Percentiles rank a stretch among this genome's conserved stretches.
Conservation (phyloP, 768 basidiomycete species). For the Leccinum olivaceopallidum region DNA sequence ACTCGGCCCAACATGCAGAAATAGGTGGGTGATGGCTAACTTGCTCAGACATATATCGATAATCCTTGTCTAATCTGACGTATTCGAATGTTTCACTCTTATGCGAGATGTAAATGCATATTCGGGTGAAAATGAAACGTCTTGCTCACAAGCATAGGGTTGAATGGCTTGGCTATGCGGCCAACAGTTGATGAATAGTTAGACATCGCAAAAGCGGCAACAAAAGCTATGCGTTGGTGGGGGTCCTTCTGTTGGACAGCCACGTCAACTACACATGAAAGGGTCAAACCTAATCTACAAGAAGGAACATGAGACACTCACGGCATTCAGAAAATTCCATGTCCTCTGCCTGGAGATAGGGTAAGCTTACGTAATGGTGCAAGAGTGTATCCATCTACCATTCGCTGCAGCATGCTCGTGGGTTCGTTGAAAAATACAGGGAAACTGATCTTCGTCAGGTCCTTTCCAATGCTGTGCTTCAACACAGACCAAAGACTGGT, state of each 20-base stretch:
- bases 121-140: not conserved
- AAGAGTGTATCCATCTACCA: constrained; percentile 48
- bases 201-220: constrained; percentile 96
- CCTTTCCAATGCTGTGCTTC: constrained; percentile 95
- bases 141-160: constrained; percentile 81
- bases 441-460: constrained; percentile 93
- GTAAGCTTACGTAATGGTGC: not conserved
- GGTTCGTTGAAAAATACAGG: constrained; percentile 94
- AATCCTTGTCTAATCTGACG: constrained; percentile 81
- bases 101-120: not conserved
- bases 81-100: constrained; percentile 96
- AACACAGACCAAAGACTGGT: constrained; percentile 94
- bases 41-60: constrained; percentile 94
- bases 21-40: constrained; percentile 98
- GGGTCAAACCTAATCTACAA: constrained; percentile 6
- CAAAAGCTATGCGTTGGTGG: constrained; percentile 82
- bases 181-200: constrained; percentile 98
- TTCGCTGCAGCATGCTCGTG: constrained; percentile 95
- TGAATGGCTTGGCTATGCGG: constrained; percentile 95
- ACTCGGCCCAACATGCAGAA: constrained; percentile 93
- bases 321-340: constrained; percentile 96
- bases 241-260: constrained; percentile 78
- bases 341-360: constrained; percentile 69
- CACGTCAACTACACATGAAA: constrained; percentile 64
- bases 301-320: constrained; percentile 38